Percentiles rank a stretch among this genome's conserved stretches.
These are phyloP conservation scores for Plasmodium coatneyi DNA, from an alignment of 169 alveolate genomes.

Conservation along the genomic window DNA sequence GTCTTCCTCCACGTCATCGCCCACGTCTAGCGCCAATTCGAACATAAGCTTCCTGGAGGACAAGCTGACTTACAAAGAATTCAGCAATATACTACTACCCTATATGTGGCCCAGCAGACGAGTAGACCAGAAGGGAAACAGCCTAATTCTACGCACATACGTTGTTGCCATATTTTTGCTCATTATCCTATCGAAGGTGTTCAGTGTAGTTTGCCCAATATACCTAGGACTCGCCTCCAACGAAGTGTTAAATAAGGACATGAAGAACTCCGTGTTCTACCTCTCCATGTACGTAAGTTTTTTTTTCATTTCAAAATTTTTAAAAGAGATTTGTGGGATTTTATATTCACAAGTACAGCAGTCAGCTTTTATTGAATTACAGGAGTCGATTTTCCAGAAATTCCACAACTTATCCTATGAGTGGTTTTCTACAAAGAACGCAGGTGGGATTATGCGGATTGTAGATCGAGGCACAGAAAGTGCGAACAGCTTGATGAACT, in stretches of 20 bases:
- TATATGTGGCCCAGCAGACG: constrained; percentile 70
- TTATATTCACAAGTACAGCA: constrained; percentile 69
- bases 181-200: constrained; percentile 62
- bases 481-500: constrained; percentile 58
- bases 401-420: constrained; percentile 64
- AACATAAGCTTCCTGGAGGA: constrained; percentile 37
- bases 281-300: constrained; percentile 24
- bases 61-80: constrained; percentile 30
- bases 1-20: no score
- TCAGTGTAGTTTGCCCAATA: constrained; percentile 71
- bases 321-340: constrained; percentile 49
- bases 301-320: constrained; percentile 40
- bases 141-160: constrained; percentile 48
- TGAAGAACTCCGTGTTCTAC: not conserved
- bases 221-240: constrained; percentile 74
- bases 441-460: constrained; percentile 69
- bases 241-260: constrained; percentile 47
- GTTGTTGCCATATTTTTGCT: constrained; percentile 45
- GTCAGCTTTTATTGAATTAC: constrained; percentile 68
- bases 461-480: constrained; percentile 73
- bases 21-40: not conserved
- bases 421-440: constrained; percentile 62
- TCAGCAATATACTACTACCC: constrained; percentile 20
- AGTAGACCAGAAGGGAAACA: constrained; percentile 66
- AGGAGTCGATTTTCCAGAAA: constrained; percentile 43